These are phyloP conservation scores for Lupinus albus DNA, from an alignment of 306 rosid genomes.

Conservation along the genomic window DNA sequence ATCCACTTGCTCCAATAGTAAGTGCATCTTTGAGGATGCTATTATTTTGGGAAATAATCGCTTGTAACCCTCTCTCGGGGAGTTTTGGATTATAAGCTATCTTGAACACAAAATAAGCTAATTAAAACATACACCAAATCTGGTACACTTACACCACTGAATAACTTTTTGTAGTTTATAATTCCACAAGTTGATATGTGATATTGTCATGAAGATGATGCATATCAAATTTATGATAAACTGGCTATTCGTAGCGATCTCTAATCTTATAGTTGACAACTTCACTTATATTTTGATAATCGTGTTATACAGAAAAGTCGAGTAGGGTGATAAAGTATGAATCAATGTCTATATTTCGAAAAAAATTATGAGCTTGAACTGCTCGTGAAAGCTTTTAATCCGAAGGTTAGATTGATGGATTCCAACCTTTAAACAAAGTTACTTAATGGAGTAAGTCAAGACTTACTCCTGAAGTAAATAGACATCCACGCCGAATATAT, in stretches of 20 bases:
- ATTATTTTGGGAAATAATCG: too few relatives aligned
- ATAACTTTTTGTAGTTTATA: background rate
- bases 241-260: background rate
- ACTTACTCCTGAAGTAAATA: background rate
- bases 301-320: background rate
- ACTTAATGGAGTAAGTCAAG: background rate
- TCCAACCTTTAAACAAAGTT: background rate
- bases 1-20: background rate
- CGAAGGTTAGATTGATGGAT: background rate
- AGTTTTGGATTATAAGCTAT: too few relatives aligned
- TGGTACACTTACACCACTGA: background rate
- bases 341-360: too few relatives aligned
- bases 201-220: background rate
- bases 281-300: background rate
- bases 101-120: too few relatives aligned
- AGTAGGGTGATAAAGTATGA: background rate
- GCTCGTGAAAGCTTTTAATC: background rate
- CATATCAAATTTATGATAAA: background rate
- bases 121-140: background rate
- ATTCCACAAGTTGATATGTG: background rate
- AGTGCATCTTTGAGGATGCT: too few relatives aligned
- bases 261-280: background rate
- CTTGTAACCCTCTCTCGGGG: too few relatives aligned
- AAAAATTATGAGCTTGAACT: background rate
- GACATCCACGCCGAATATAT: background rate